These are phyloP conservation scores for Camillea tinctor DNA, from an alignment of 2,329 filamentous ascomycete species.

Conservation along the genomic window DNA sequence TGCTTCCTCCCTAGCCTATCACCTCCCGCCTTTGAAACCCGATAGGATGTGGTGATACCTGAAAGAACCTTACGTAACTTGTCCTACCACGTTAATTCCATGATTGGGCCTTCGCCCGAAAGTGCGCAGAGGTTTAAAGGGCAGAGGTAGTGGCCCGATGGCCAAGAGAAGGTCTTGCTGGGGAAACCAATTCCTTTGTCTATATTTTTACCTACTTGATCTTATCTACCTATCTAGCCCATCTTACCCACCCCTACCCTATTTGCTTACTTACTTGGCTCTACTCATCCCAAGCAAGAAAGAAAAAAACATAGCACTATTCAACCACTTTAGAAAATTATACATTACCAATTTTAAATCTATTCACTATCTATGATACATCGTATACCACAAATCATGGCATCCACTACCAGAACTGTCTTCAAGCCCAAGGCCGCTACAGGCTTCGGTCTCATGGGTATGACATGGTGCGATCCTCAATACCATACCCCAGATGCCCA, in stretches of 20 bases:
- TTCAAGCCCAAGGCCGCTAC: background rate
- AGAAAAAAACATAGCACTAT: background rate
- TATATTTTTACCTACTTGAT: no score
- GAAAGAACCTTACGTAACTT: background rate
- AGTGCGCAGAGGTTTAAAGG: background rate
- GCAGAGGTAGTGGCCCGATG: background rate
- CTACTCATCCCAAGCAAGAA: background rate
- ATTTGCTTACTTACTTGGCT: background rate
- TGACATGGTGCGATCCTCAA: slow-evolving; percentile 17
- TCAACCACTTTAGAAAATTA: background rate
- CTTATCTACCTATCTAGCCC: no score
- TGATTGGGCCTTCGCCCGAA: background rate
- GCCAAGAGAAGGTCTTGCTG: no score
- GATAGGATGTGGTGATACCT: background rate
- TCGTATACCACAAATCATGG: background rate
- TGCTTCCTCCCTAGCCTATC: background rate
- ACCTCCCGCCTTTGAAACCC: background rate
- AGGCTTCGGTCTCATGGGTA: slow-evolving; percentile 14
- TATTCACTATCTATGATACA: no score
- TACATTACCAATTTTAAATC: no score
- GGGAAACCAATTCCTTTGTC: no score
- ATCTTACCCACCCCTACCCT: background rate
- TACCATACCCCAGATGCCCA: slow-evolving; percentile 31
- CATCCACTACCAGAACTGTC: background rate
- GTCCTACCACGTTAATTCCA: background rate